These are phyloP conservation scores for Rhododendron ferrugineum DNA, from an alignment of 148 eudicot species.

Conservation along the genomic window DNA sequence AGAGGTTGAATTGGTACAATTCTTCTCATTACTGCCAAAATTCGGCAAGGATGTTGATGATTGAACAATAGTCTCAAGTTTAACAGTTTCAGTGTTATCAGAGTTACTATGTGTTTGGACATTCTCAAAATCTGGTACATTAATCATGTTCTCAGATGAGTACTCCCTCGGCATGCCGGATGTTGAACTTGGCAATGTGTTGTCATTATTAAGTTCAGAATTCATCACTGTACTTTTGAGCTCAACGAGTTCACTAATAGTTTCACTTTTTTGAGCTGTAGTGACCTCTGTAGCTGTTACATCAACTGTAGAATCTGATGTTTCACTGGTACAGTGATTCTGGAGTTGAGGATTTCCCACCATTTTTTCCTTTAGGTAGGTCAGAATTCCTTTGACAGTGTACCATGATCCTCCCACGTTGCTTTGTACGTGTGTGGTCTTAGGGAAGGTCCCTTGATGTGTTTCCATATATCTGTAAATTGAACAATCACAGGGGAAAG, in stretches of 20 bases:
- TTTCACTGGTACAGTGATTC: background rate
- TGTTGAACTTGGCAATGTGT: background rate
- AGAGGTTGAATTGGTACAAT: background rate
- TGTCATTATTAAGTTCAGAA: background rate
- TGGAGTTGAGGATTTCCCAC: conserved; percentile 6
- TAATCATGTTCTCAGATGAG: background rate
- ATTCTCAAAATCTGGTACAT: background rate
- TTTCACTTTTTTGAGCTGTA: background rate
- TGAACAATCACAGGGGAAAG: background rate
- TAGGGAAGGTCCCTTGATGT: conserved; percentile 15
- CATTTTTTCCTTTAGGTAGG: conserved; percentile 7
- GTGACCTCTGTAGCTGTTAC: background rate
- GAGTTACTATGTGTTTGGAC: background rate
- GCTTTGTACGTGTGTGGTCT: background rate
- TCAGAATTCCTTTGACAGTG: conserved; percentile 8
- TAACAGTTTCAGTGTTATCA: background rate
- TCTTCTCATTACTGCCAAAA: background rate
- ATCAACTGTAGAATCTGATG: conserved; percentile 5
- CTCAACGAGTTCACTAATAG: background rate
- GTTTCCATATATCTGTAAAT: conserved; percentile 9
- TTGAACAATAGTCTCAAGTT: background rate
- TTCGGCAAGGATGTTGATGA: background rate
- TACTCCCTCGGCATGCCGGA: background rate
- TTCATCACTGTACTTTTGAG: background rate
- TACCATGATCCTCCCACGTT: conserved; percentile 20